Evolutionary conservation across 805 yeast species (phyloP).

Genomic region (Yarrowia bubula): DNA sequence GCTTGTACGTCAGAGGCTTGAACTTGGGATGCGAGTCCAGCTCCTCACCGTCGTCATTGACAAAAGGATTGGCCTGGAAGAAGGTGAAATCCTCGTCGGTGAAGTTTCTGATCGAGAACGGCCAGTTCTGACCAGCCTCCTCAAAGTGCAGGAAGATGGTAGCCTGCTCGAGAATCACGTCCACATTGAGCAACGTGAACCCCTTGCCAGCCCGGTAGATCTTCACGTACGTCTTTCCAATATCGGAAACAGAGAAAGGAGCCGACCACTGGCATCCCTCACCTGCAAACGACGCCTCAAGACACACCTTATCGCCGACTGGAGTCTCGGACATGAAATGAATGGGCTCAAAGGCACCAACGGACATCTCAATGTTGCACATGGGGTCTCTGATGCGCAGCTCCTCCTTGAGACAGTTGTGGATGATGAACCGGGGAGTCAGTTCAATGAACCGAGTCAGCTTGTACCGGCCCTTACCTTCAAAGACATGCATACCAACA

Average conservation of each 20-base stretch:
- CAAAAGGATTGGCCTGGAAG: constrained; percentile 77
- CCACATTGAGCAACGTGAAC: constrained; percentile 68
- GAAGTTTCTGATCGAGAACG: constrained; percentile 85
- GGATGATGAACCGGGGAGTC: constrained; percentile 76
- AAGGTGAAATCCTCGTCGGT: constrained; percentile 82
- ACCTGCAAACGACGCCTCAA: constrained; percentile 58
- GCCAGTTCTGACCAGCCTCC: constrained; percentile 78
- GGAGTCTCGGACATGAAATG: constrained; percentile 56
- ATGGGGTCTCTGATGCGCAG: constrained; percentile 55
- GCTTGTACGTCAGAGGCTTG: constrained; percentile 72
- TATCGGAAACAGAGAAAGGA: constrained; percentile 78
- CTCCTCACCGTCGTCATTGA: constrained; percentile 63
- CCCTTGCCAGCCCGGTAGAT: constrained; percentile 58
- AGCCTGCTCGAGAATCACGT: constrained; percentile 73
- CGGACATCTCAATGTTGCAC: constrained; percentile 40
- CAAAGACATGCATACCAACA: constrained; percentile 65
- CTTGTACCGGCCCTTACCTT: constrained; percentile 82
- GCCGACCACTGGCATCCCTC: constrained; percentile 74
- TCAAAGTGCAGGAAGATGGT: constrained; percentile 73
- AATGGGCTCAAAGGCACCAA: constrained; percentile 37
- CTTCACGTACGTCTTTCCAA: constrained; percentile 78
- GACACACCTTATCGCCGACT: constrained; percentile 48
- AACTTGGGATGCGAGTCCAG: constrained; percentile 53
- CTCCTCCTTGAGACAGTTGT: constrained; percentile 56
- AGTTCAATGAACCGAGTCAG: constrained; percentile 74